Evolutionary conservation across 495 filamentous ascomycete species (phyloP).

Genomic region (Annulohypoxylon maeteangense): DNA sequence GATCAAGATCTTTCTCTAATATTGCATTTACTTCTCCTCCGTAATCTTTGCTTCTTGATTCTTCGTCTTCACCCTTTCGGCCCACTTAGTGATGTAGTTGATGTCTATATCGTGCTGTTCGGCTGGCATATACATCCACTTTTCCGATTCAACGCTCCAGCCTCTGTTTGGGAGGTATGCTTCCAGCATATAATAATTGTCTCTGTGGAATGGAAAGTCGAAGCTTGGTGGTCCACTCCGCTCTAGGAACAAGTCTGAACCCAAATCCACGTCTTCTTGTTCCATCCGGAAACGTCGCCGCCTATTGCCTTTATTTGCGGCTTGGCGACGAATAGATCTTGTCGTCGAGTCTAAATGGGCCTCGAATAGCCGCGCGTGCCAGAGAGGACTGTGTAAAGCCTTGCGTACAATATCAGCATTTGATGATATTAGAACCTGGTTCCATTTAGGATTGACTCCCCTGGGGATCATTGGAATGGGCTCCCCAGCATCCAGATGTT

Average conservation of each 20-base stretch:
- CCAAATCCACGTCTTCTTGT: slow-evolving; percentile 53
- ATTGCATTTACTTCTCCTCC: no score
- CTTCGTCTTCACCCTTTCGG: slow-evolving; percentile 14
- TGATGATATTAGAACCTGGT: slow-evolving; percentile 51
- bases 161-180: slow-evolving; percentile 60
- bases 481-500: slow-evolving; percentile 58
- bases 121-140: slow-evolving; percentile 58
- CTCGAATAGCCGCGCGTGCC: slow-evolving; percentile 62
- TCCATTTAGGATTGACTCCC: slow-evolving; percentile 58
- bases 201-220: slow-evolving; percentile 63
- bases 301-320: slow-evolving; percentile 58
- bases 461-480: slow-evolving; percentile 62
- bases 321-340: slow-evolving; percentile 61
- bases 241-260: slow-evolving; percentile 60
- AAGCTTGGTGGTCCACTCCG: slow-evolving; percentile 57
- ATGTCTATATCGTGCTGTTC: slow-evolving; percentile 58
- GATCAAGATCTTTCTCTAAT: no score
- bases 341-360: slow-evolving; percentile 61
- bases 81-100: slow-evolving; percentile 40
- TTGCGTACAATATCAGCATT: slow-evolving; percentile 55
- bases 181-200: slow-evolving; percentile 66
- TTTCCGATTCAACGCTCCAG: slow-evolving; percentile 51
- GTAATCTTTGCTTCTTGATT: not conserved
- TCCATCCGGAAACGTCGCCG: slow-evolving; percentile 60
- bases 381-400: slow-evolving; percentile 56